Percentiles rank a stretch among this genome's conserved stretches.
phyloP scores from a whole-genome alignment of 73 alveolate species.

The Tetrahymena thermophila region DNA sequence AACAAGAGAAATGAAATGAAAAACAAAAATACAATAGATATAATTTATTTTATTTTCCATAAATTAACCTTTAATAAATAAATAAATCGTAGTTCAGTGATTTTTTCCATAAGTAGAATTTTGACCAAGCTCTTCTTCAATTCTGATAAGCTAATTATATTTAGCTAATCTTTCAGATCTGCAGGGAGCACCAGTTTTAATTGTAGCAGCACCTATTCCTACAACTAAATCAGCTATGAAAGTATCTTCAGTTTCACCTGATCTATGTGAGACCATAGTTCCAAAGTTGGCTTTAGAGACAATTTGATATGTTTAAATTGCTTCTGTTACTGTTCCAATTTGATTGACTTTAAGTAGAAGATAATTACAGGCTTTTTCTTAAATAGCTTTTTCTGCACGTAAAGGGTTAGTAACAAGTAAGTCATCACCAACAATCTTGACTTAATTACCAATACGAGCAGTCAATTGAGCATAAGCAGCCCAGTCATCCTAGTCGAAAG shows the following conservation, averaged over 20 bases:
- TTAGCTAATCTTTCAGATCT: slow-evolving; percentile 96
- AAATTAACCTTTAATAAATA: background rate
- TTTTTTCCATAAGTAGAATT: slow-evolving; percentile 68
- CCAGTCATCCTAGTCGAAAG: slow-evolving; percentile 97
- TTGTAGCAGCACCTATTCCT: slow-evolving; percentile 95
- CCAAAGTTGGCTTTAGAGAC: slow-evolving; percentile 64
- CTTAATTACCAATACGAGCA: slow-evolving; percentile 59
- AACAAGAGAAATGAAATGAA: no score
- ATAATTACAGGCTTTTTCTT: slow-evolving; percentile 84
- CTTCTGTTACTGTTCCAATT: slow-evolving; percentile 94
- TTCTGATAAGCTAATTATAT: slow-evolving; percentile 92
- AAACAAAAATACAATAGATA: no score
- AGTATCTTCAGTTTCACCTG: slow-evolving; percentile 98
- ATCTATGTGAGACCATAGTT: slow-evolving; percentile 96
- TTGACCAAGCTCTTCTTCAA: slow-evolving; percentile 92
- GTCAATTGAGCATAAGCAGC: slow-evolving; percentile 77
- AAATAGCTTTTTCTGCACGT: slow-evolving; percentile 87
- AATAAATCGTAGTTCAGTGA: background rate
- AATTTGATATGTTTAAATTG: slow-evolving; percentile 79
- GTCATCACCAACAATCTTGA: slow-evolving; percentile 95
- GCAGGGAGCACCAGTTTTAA: slow-evolving; percentile 98
- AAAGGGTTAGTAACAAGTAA: slow-evolving; percentile 91
- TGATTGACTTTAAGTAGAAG: slow-evolving; percentile 91
- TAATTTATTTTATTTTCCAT: background rate
- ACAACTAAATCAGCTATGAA: slow-evolving; percentile 93